Conservation (phyloP, 257 asterid species). For the Nicotiana knightiana region DNA sequence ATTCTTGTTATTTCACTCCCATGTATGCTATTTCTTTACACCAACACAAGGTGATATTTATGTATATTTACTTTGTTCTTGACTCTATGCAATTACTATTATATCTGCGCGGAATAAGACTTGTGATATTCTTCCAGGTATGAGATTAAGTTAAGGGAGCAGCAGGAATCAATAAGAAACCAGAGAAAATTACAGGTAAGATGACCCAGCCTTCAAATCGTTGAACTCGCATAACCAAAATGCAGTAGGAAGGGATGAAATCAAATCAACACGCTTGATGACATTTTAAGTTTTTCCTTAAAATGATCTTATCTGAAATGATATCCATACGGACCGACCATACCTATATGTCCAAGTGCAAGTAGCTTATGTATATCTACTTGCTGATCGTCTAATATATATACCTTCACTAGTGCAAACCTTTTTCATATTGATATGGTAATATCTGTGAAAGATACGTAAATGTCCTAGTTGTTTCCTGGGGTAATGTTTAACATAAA, state of each 20-base stretch:
- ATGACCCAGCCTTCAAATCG: not conserved
- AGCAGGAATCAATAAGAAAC: slow-evolving; percentile 71
- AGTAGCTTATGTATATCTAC: not conserved
- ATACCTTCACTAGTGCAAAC: not conserved
- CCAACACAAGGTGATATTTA: not conserved
- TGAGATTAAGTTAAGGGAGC: slow-evolving; percentile 89
- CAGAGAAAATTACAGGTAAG: slow-evolving; percentile 86
- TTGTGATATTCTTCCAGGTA: slow-evolving; percentile 52
- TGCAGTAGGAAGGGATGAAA: not conserved
- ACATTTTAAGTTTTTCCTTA: not conserved
- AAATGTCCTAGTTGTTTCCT: not conserved
- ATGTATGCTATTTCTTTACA: not conserved
- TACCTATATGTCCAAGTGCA: not conserved
- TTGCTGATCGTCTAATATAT: not conserved
- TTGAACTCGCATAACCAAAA: not conserved
- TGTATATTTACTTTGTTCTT: not conserved
- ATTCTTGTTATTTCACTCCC: not conserved
- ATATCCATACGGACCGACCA: not conserved
- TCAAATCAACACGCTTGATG: not conserved
- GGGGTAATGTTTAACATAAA: not conserved
- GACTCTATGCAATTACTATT: not conserved
- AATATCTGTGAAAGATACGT: not conserved
- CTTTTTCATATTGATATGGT: not conserved
- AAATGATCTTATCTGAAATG: not conserved
- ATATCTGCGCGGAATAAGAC: not conserved